Base-by-base conservation (phyloP, 495 filamentous ascomycete genomes). In the Immersiella caudata region DNA sequence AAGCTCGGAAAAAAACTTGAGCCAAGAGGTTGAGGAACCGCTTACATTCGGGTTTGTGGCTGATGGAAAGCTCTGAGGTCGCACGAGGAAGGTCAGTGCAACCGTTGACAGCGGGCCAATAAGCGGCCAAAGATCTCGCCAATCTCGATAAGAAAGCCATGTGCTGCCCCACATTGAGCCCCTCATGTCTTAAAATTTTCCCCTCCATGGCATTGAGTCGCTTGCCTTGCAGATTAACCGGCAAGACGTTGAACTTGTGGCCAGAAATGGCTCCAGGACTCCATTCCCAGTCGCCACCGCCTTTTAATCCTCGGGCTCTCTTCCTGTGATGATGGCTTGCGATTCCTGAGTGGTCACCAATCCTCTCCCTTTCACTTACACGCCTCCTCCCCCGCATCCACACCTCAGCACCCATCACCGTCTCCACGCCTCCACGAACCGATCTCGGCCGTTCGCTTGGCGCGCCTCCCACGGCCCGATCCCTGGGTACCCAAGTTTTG, bases 181-280 rank as follows among this genome's bases (percentile, higher is more conserved):
- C 56, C 55, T 33, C 62, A 14, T 51, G 55, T 27, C 65, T 57
- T 46, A 68, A 67, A 68, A 63, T 51, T 68, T 68, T 63, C 59
- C 59, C 59, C 59, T 62, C 60, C 60, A 62, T 62, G 33, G 35
- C n/a, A 50, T 50, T 46, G 60, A 46, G 26, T 21, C n/a, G 25
- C 21, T 58, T 27, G 55, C 36, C n/a, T 62, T 33, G 57, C 33
- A 27, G 21, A 68, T 62, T 60, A 59, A 60, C 67, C 67, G 62
- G 54, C 49, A 59, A 35, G 56, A 62, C n/a, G 33, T 40, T 26
- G 14, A 40, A 18, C 11, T 20, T 64, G 27, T 33, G 1, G 56
- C 54, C 55, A 63, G 26, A 55, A 59, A 69, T 69, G 67, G 67
- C 56, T 54, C 55, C 58, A 55, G 27, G 22, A 61, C 62, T 65